Evolutionary conservation across 208 protist genomes (phyloP).

Genomic region (Trypanosoma boissoni): DNA sequence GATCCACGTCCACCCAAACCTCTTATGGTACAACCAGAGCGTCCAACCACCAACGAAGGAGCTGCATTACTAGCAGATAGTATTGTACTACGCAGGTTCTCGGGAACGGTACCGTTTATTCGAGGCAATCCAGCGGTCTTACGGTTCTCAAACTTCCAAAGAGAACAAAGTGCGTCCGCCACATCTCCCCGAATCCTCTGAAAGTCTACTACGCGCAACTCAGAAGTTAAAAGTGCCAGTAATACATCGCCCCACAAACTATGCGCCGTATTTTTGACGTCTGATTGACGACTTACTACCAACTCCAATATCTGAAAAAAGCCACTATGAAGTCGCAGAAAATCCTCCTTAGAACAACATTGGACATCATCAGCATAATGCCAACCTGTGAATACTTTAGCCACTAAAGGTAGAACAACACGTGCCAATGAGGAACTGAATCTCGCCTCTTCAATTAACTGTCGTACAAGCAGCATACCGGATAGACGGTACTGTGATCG

Average conservation of each 20-base stretch:
- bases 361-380: slow-evolving; percentile 83
- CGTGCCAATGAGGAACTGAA: slow-evolving; percentile 42
- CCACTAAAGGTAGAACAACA: slow-evolving; percentile 71
- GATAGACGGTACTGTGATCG: slow-evolving; percentile 69
- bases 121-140: slow-evolving; percentile 21
- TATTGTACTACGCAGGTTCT: slow-evolving; percentile 35
- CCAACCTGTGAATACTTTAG: slow-evolving; percentile 77
- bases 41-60: slow-evolving; percentile 46
- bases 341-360: slow-evolving; percentile 75
- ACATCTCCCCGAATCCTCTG: slow-evolving; percentile 42
- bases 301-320: slow-evolving; percentile 79
- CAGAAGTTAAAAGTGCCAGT: slow-evolving; percentile 52
- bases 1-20: slow-evolving; percentile 56
- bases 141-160: slow-evolving; percentile 34
- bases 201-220: slow-evolving; percentile 59
- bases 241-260: slow-evolving; percentile 57
- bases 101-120: slow-evolving; percentile 58
- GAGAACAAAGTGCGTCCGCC: slow-evolving; percentile 14
- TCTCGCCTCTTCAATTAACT: slow-evolving; percentile 75
- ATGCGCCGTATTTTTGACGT: slow-evolving; percentile 15
- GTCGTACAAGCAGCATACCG: slow-evolving; percentile 66
- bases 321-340: slow-evolving; percentile 68
- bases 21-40: slow-evolving; percentile 48
- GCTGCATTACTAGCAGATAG: slow-evolving; percentile 38
- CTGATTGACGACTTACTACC: slow-evolving; percentile 26